Evolutionary conservation across 2,329 filamentous ascomycete species (phyloP), one percentile per base, ranked within the genome.

Genomic region (Neonectria punicea): DNA sequence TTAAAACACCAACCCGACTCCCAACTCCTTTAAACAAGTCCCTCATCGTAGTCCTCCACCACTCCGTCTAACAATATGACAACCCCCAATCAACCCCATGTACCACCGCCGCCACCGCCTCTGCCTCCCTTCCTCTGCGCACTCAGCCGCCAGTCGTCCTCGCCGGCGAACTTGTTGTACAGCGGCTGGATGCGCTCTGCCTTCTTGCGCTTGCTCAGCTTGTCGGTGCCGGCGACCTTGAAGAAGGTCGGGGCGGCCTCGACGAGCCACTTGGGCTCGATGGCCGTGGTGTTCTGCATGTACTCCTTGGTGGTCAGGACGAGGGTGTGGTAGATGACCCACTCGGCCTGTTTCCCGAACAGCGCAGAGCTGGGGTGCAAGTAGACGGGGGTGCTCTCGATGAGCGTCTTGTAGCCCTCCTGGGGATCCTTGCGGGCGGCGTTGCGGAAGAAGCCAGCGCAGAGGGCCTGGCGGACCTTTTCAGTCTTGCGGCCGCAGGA

Each of bases 231-330:
- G 18, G 96, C 95, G 5, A 98, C 93, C 86, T 97, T 97, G 89
- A 98, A 99, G 84, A 98, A 99, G 0, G 94, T 98, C 10, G 97
- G 96, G n/a, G 97, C 96, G 13, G 94, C 95, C 74, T 98, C 94
- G 1, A 98, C 94, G 22, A 99, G 87, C 89, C 89, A 92, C 76
- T 97, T 97, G 9, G 96, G 95, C 81, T 99, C 96, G 74, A 99
- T 98, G 4, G 88, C 88, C 4, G 93, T 97, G 14, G 94, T 96
- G 77, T 89, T 93, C 75, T 97, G 94, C 96, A 99, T 98, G 80
- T 98, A 99, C 82, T 99, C 96, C 82, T 97, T 95, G 25, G 92
- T 97, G 25, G 96, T 99, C 73, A 98, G 86, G 8, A 98, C 93
- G 20, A 99, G 84, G 58, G 89, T 91, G 76, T 98, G 91, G 78